phyloP scores from a whole-genome alignment of 1,284 basidiomycete genomes.

The Sanghuangporus weigelae region DNA sequence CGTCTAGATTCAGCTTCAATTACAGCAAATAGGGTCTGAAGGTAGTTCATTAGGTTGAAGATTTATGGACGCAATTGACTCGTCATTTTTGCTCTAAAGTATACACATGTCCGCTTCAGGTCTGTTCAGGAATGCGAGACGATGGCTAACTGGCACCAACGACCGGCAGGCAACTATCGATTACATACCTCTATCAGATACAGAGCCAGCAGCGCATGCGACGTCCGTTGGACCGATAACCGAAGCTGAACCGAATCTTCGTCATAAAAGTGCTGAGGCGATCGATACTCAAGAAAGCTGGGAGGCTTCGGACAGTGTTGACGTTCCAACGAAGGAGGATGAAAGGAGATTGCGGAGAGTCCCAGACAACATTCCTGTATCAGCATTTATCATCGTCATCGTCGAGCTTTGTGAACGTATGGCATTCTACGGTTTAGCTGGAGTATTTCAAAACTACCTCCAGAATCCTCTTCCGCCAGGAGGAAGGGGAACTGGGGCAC shows the following conservation, averaged over 20 bases:
- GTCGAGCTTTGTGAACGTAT: conserved; percentile 51
- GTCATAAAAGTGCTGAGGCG: background rate
- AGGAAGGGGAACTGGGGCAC: conserved; percentile 47
- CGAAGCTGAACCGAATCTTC: background rate
- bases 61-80: background rate
- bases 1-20: background rate
- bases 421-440: conserved; percentile 43
- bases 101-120: background rate
- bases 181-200: conserved; percentile 11
- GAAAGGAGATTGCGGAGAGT: conserved; percentile 40
- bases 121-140: background rate
- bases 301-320: conserved; percentile 31
- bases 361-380: conserved; percentile 35
- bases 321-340: conserved; percentile 48
- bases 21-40: background rate
- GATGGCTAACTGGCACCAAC: background rate
- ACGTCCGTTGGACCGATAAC: background rate
- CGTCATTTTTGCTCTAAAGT: background rate
- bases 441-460: conserved; percentile 47
- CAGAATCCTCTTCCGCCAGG: conserved; percentile 42
- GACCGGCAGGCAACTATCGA: background rate
- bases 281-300: background rate
- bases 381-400: conserved; percentile 41
- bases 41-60: too few species aligned
- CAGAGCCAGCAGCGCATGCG: background rate